Percentiles rank a stretch among this genome's conserved stretches.
These are phyloP conservation scores for Diaporthe eres DNA, from an alignment of 2,329 filamentous ascomycete species.

Conservation along the genomic window DNA sequence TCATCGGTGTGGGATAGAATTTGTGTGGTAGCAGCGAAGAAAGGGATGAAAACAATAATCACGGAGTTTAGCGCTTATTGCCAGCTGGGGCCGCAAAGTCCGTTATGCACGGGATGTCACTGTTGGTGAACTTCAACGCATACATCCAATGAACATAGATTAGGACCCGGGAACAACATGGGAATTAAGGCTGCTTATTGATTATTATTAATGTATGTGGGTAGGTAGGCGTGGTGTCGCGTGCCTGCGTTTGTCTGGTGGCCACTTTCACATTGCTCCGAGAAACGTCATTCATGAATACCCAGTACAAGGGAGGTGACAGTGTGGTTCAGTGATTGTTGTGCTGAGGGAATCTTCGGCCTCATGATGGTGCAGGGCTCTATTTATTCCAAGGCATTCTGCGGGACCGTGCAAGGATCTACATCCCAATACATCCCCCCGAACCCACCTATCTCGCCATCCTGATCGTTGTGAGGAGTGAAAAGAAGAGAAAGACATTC, in stretches of 20 bases:
- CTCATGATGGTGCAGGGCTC: no score
- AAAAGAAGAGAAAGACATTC: neutral
- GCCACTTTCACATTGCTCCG: neutral
- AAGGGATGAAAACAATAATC: neutral
- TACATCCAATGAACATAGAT: neutral
- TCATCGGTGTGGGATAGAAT: neutral
- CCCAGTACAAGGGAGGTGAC: neutral
- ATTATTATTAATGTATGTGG: no score
- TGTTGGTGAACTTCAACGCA: neutral
- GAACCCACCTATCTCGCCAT: neutral
- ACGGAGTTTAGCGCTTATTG: slow-evolving; percentile 1
- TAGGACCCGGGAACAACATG: neutral
- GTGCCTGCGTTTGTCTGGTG: neutral
- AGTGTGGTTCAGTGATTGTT: no score
- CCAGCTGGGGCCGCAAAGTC: slow-evolving; percentile 10
- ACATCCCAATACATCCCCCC: no score
- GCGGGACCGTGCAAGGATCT: no score
- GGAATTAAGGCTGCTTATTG: neutral
- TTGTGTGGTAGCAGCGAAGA: neutral
- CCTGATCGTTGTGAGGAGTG: neutral
- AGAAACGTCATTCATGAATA: neutral
- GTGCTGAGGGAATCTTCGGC: no score
- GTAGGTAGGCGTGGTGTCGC: neutral
- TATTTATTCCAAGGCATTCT: no score
- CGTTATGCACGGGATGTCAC: neutral